These are phyloP conservation scores for Grigorovia transvaalensis DNA, from an alignment of 805 yeast species.

Conservation along the genomic window DNA sequence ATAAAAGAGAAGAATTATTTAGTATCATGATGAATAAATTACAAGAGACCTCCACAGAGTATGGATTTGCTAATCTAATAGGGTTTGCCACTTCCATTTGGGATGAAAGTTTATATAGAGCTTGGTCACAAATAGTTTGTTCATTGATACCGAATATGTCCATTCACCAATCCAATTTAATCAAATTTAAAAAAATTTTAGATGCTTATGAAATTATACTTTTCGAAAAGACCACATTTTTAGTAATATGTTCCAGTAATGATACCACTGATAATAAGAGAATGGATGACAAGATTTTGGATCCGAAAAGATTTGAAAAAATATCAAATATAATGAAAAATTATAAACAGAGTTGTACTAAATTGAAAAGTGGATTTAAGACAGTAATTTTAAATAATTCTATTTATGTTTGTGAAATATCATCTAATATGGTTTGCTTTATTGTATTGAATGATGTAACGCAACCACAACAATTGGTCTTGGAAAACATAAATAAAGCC, in stretches of 20 bases:
- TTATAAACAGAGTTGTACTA: constrained; percentile 84
- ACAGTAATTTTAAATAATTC: constrained; percentile 59
- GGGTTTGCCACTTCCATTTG: constrained; percentile 95
- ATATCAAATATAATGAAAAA: constrained; percentile 89
- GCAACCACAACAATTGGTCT: constrained; percentile 30
- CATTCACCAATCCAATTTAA: constrained; percentile 62
- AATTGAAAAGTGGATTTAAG: constrained; percentile 74
- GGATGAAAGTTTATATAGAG: constrained; percentile 93
- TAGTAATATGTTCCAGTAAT: constrained; percentile 41
- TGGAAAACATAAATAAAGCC: constrained; percentile 50
- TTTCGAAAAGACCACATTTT: constrained; percentile 87
- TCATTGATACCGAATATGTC: constrained; percentile 88
- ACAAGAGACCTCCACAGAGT: constrained; percentile 62
- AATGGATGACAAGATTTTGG: constrained; percentile 32
- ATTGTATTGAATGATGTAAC: constrained; percentile 40
- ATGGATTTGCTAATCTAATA: constrained; percentile 48
- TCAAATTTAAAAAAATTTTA: constrained; percentile 59
- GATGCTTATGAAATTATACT: constrained; percentile 84
- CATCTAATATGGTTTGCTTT: constrained; percentile 53
- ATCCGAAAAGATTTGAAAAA: constrained; percentile 89
- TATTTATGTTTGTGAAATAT: constrained; percentile 43
- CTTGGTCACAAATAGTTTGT: constrained; percentile 95
- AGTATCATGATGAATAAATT: constrained; percentile 74
- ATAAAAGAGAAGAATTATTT: constrained; percentile 75
- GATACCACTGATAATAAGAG: constrained; percentile 12